Base-by-base conservation (phyloP, 805 yeast genomes). In the Candida easanensis region DNA sequence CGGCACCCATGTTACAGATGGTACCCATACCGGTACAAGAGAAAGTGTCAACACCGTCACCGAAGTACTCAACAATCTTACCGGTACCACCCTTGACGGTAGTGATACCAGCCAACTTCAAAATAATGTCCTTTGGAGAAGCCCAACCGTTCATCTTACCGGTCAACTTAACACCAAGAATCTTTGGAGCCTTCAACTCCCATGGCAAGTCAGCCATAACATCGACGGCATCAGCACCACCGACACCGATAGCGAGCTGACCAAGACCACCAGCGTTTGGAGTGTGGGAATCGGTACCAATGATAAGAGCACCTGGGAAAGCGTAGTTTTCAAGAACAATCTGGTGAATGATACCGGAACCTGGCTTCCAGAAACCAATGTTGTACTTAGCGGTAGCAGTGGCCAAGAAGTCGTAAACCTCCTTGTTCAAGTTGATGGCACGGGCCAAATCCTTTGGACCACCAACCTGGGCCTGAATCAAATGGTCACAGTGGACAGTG, bases 221-320 rank as follows among this genome's bases (percentile, higher is more conserved):
- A 68, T 93, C 99, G 44, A 93, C 99, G 31, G 99, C 99, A 70
- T 93, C 99, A 43, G 99, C 99, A 74, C 99, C 99, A 70, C 99
- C 99, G 32, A 93, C 99, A 71, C 99, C 99, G 64, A 93, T 93
- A 58, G 99, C 98, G 53, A 91, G 83, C 53, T 95, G 96, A 64
- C 99, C 99, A 50, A 93, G 73, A 54, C 99, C 99, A 72, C 99
- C 99, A 23, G 99, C 99, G 61, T 93, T 93, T 37, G 99, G 99
- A 39, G 99, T 93, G 67, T 93, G 99, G 2, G 98, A 90, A 68
- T 93, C 99, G 33, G 99, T 93, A 56, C 99, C 99, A 48, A 93
- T 77, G 89, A 93, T 86, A 86, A 93, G 82, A 50, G 88, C 76
- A 60, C 99, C 99, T 46, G 99, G 99, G 57, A 88, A 93, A 45